Base-by-base conservation (phyloP, 1,139 yeast genomes). In the Candida glucosophila region DNA sequence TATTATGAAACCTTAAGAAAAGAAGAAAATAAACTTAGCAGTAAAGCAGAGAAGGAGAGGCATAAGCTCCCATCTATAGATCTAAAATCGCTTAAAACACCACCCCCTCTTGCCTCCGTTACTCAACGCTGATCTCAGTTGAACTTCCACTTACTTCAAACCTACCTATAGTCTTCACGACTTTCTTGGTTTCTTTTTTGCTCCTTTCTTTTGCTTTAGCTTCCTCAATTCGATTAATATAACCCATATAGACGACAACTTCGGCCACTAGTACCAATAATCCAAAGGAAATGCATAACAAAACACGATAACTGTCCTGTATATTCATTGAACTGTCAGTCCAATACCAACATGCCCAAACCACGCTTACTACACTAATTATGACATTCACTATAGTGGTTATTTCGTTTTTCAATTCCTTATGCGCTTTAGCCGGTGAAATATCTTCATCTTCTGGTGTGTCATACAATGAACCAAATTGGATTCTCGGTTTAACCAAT, bases 341-440 rank as follows among this genome's bases (percentile, higher is more conserved):
- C 96, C 96, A 88, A 44, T 82, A 81, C 97, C 97, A 90, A 3
- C 81, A 66, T 0, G 97, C 97, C 52, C 77, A 81, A 0, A 75
- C 80, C 3, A 85, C 96, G 18, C 95, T 83, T 0, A 54, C 73
- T 2, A 82, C 93, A 30, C 95, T 81, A 7, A 90, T 56, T 6
- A 80, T 41, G 11, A 90, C 69, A 44, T 90, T 90, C 31, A 85
- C 51, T 6, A 90, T 78, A 0, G 96, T 85, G 0, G 96, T 79
- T 16, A 88, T 39, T 43, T 88, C 93, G 39, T 73, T 81, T 37
- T 75, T 78, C 25, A 83, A 54, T 41, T 82, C 81, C 43, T 82
- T 85, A 28, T 75, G 68, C 38, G 72, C 68, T 39, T 68, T 73
- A 1, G 73, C 64, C 3, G 78, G 72, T 1, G 73, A 52, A 22